Percentiles rank a stretch among this genome's conserved stretches.
phyloP scores from a whole-genome alignment of 2,329 filamentous ascomycete species.

The Colletotrichum musae region DNA sequence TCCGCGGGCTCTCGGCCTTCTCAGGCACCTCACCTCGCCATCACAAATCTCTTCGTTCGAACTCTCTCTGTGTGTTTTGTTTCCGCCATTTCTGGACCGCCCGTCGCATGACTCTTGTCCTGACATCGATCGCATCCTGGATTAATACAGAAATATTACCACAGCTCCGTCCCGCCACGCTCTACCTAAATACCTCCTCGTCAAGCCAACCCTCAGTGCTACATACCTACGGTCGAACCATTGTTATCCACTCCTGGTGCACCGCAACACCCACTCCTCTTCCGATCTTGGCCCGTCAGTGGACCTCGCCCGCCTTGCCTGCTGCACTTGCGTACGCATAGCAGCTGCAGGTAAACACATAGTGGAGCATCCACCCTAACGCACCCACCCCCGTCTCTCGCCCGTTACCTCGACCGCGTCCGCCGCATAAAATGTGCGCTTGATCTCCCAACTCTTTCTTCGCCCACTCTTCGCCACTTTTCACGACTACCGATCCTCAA shows the following conservation, averaged over 20 bases:
- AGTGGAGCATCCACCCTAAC: conserved; percentile 32
- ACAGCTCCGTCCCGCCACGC: background rate
- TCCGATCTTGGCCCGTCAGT: conserved; percentile 38
- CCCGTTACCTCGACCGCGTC: conserved; percentile 29
- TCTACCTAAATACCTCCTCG: background rate
- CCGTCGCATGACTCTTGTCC: background rate
- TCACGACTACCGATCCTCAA: conserved; percentile 23
- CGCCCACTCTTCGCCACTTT: conserved; percentile 19
- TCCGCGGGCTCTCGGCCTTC: conserved; percentile 5
- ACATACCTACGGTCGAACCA: conserved; percentile 25
- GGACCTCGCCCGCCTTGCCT: conserved; percentile 37
- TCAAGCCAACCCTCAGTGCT: background rate
- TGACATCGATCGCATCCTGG: background rate
- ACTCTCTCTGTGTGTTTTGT: background rate
- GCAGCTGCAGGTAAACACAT: conserved; percentile 40
- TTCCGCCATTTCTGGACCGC: background rate
- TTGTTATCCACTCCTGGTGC: conserved; percentile 1
- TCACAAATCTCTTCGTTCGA: background rate
- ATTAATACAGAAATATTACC: background rate
- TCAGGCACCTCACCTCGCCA: background rate
- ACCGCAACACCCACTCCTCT: conserved; percentile 24
- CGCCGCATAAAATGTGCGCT: conserved; percentile 41
- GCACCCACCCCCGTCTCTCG: conserved; percentile 32
- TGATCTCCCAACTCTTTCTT: conserved; percentile 28
- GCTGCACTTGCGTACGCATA: conserved; percentile 31